phyloP scores from a whole-genome alignment of 352 stramenopile species.

The Phytophthora boehmeriae region DNA sequence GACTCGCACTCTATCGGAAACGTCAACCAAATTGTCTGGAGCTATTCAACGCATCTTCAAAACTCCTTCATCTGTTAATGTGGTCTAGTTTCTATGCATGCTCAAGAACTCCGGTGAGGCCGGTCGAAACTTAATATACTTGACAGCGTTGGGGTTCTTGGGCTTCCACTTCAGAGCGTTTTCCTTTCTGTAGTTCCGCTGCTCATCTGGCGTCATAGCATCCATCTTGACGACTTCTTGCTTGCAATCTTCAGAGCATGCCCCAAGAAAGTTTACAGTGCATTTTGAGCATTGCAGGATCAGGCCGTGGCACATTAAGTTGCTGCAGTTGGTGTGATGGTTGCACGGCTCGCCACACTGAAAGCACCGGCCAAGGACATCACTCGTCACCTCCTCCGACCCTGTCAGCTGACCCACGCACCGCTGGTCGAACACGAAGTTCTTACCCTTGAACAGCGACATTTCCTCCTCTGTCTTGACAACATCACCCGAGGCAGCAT shows the following conservation, averaged over 20 bases:
- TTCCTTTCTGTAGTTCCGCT: constrained; percentile 62
- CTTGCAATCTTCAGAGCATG: constrained; percentile 60
- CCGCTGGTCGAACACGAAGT: constrained; percentile 84
- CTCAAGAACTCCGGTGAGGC: constrained; percentile 28
- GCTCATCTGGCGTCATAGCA: constrained; percentile 49
- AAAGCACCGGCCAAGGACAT: constrained; percentile 70
- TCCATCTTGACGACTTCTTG: constrained; percentile 62
- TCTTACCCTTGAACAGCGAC: constrained; percentile 57
- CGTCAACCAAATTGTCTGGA: too few species aligned
- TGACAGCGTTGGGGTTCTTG: constrained; percentile 60
- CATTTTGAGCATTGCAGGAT: constrained; percentile 66
- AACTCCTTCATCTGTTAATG: not conserved
- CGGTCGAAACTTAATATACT: constrained; percentile 63
- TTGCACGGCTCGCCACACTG: constrained; percentile 64
- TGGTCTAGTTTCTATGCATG: constrained; percentile 13
- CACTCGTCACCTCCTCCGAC: constrained; percentile 57
- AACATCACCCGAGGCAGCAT: constrained; percentile 5
- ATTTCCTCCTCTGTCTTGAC: constrained; percentile 23
- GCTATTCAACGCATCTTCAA: constrained; percentile 21
- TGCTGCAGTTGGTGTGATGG: constrained; percentile 54
- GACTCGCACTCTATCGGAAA: too few species aligned
- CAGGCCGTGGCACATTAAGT: constrained; percentile 64
- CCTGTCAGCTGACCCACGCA: constrained; percentile 47
- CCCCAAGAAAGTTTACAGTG: constrained; percentile 32
- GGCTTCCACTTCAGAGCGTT: constrained; percentile 60